A percentile compares a stretch with the other conserved stretches of the same genome.
Evolutionary conservation across 2,329 filamentous ascomycete genomes (phyloP).

Genomic region (Ophiostoma tasmaniense): DNA sequence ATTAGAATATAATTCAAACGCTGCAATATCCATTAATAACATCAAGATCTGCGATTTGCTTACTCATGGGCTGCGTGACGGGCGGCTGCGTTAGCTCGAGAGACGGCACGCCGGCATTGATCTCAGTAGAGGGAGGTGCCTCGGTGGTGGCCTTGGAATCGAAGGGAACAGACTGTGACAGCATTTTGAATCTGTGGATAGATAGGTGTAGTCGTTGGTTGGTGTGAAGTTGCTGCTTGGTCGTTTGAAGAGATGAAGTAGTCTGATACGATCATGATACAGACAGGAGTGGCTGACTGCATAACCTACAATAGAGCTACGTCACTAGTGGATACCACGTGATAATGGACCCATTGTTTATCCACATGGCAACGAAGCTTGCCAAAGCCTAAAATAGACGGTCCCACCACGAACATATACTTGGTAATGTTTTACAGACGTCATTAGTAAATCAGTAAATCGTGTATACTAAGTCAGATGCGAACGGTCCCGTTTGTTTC

Average conservation of each 20-base stretch:
- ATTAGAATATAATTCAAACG: background rate
- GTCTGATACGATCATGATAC: background rate
- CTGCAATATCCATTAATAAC: background rate
- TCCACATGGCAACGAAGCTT: background rate
- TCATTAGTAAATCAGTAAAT: too few relatives aligned
- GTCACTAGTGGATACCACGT: slow-evolving; percentile 1
- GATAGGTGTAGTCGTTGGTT: background rate
- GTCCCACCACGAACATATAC: background rate
- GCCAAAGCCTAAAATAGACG: background rate
- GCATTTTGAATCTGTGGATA: background rate
- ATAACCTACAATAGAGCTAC: background rate
- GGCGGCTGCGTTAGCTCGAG: slow-evolving; percentile 9
- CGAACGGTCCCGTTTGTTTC: too few relatives aligned
- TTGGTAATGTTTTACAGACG: too few relatives aligned
- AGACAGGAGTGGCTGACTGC: background rate
- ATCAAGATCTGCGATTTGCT: background rate
- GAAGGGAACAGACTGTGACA: background rate
- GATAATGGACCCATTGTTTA: background rate
- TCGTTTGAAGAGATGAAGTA: background rate
- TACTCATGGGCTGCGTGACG: slow-evolving; percentile 11
- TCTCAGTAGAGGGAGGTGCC: background rate
- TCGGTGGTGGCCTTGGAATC: background rate
- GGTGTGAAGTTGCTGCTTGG: background rate
- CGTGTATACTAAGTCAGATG: too few relatives aligned
- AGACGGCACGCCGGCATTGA: background rate